Evolutionary conservation across 176 grass and related monocot genomes (phyloP), one percentile per base, ranked within the genome.

Genomic region (Lolium perenne): DNA sequence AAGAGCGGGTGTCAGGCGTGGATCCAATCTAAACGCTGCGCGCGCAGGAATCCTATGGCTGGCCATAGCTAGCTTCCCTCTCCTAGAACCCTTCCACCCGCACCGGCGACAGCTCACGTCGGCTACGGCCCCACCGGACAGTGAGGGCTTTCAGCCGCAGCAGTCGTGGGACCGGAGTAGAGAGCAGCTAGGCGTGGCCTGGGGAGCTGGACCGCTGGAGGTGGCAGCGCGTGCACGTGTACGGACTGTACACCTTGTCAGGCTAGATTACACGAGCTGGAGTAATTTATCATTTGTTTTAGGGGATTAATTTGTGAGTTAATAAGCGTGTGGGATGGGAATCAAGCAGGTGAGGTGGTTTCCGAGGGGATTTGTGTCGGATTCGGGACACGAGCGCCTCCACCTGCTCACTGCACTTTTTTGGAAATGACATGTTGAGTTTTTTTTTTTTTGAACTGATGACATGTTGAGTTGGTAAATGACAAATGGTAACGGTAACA

Each of bases 1-100:
- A 78, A 71, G 5, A 53, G 47, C 53, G 21, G 21, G 20, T 41
- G 87, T 79, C 74, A 80, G 75, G 26, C 18, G 0, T 32, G 46
- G 56, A 74, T 49, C 53, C n/a, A 78, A 80, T 86, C 65, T 13
- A 38, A 60, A 18, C 8, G 58, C 21, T 47, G 77, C 29, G 2
- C 49, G 38, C 18, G 32, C 11, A 60, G 76, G 83, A 85, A 85
- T 85, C 83, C 82, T 5, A 89, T 4, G 82, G 23, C 32, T n/a
- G n/a, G n/a, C n/a, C 2, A 7, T 0, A 6, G 1, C 0, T 7
- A 13, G 35, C 32, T 18, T 17, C 20, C 49, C 0, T 17, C 25
- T 17, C 11, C 11, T 76, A 25, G 26, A 54, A 22, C 45, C 16
- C 40, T 4, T 38, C 82, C 25, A 76, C 71, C 16, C 9, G 57